phyloP scores from a whole-genome alignment of 2,329 filamentous ascomycete genomes.

The Fusarium praegraminearum region DNA sequence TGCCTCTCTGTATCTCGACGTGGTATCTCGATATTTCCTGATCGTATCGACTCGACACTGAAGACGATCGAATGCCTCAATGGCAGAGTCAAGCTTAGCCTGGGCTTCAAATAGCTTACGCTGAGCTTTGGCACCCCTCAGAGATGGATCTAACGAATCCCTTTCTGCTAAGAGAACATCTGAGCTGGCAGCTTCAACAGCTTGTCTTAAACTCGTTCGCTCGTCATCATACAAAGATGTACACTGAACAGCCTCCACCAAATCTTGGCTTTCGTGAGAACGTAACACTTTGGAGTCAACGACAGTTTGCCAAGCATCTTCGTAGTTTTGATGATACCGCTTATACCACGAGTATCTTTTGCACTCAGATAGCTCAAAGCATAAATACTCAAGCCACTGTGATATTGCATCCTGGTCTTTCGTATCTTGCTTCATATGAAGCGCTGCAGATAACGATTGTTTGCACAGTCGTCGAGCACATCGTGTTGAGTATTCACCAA shows the following conservation, averaged over 20 bases:
- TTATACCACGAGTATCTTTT: conserved; percentile 35
- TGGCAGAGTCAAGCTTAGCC: conserved; percentile 29
- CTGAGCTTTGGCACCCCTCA: conserved; percentile 18
- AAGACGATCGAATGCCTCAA: conserved; percentile 30
- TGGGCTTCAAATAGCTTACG: conserved; percentile 28
- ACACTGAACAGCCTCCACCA: conserved; percentile 21
- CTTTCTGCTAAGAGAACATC: conserved; percentile 36
- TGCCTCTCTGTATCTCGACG: conserved; percentile 26
- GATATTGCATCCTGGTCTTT: conserved; percentile 50
- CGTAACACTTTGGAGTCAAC: conserved; percentile 16
- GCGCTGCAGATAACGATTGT: conserved; percentile 8
- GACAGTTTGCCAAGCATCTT: conserved; percentile 34
- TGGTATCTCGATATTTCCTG: conserved; percentile 12
- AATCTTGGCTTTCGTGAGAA: conserved; percentile 12
- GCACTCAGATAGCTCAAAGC: conserved; percentile 43
- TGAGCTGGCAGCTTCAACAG: conserved; percentile 34
- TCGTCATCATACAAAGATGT: background rate
- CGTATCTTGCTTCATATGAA: conserved; percentile 43
- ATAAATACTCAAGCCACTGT: conserved; percentile 57
- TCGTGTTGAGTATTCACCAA: conserved; percentile 17
- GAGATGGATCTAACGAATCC: conserved; percentile 33
- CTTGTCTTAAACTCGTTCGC: conserved; percentile 11
- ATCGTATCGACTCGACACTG: conserved; percentile 22
- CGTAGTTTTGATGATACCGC: conserved; percentile 20
- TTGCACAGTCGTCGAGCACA: conserved; percentile 23